A percentile compares a stretch with the other conserved stretches of the same genome.
Conservation (phyloP, 2,329 filamentous ascomycete genomes). For the Trichothecium sympodiale region DNA sequence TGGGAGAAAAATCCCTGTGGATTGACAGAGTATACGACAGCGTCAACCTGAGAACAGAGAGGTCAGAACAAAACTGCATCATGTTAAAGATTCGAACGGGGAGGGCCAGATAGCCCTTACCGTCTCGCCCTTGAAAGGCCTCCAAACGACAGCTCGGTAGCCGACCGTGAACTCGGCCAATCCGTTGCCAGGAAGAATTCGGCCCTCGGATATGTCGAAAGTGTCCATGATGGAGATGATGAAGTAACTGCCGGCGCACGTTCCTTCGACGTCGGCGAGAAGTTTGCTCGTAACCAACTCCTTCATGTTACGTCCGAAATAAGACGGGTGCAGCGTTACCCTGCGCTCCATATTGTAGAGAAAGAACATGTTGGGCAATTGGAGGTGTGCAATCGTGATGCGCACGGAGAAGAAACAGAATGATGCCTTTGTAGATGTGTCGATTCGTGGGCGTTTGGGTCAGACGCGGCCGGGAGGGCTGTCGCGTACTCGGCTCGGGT, state of each 20-base stretch:
- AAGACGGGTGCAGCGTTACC: slow-evolving; percentile 91
- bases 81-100: slow-evolving; percentile 3
- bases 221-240: slow-evolving; percentile 98
- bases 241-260: slow-evolving; percentile 90
- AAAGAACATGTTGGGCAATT: slow-evolving; percentile 70
- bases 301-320: slow-evolving; percentile 89
- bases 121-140: slow-evolving; percentile 95
- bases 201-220: slow-evolving; percentile 86
- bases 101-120: slow-evolving; percentile 39
- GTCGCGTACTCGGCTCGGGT: no score
- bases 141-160: slow-evolving; percentile 94
- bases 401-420: neutral
- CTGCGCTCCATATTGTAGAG: slow-evolving; percentile 93
- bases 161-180: slow-evolving; percentile 90
- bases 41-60: slow-evolving; percentile 65
- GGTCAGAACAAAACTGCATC: slow-evolving; percentile 16
- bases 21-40: slow-evolving; percentile 84
- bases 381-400: neutral
- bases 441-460: no score
- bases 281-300: slow-evolving; percentile 84
- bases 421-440: no score
- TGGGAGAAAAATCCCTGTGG: slow-evolving; percentile 84
- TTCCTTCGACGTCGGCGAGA: slow-evolving; percentile 86
- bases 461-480: no score
- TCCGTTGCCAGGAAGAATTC: slow-evolving; percentile 83